Evolutionary conservation across 176 grass and related monocot genomes (phyloP).

Genomic region (Dactylis glomerata): DNA sequence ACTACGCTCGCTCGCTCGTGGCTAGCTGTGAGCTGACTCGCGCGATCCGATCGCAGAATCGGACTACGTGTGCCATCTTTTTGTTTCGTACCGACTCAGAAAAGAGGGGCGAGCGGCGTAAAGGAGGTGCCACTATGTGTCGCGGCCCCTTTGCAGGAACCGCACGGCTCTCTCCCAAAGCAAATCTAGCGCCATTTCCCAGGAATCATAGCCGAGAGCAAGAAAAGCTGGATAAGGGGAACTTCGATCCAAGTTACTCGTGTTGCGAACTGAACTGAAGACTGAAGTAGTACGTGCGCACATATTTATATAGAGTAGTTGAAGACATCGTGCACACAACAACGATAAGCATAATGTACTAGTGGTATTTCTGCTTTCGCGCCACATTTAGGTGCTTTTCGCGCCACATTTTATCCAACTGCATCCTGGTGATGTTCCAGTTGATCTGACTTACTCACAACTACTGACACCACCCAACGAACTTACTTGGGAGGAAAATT

Average conservation of each 20-base stretch:
- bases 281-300: too few species aligned
- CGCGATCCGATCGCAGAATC: not conserved
- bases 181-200: not conserved
- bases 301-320: not conserved
- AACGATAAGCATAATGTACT: not conserved
- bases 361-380: not conserved
- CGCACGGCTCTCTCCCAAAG: not conserved
- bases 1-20: not conserved
- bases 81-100: constrained; percentile 24
- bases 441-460: constrained; percentile 32
- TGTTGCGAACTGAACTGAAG: not conserved
- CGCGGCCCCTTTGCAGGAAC: not conserved
- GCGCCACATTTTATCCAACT: constrained; percentile 41
- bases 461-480: constrained; percentile 15
- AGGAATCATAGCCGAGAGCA: not conserved
- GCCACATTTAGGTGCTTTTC: not conserved
- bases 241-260: not conserved
- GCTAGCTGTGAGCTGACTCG: not conserved
- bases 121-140: constrained; percentile 11
- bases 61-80: not conserved
- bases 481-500: not conserved
- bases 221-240: not conserved
- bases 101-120: constrained; percentile 22
- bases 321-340: not conserved
- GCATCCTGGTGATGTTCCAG: not conserved